A percentile compares a stretch with the other conserved stretches of the same genome.
Evolutionary conservation across 306 rosid genomes (phyloP).

Genomic region (Trifolium subterraneum): DNA sequence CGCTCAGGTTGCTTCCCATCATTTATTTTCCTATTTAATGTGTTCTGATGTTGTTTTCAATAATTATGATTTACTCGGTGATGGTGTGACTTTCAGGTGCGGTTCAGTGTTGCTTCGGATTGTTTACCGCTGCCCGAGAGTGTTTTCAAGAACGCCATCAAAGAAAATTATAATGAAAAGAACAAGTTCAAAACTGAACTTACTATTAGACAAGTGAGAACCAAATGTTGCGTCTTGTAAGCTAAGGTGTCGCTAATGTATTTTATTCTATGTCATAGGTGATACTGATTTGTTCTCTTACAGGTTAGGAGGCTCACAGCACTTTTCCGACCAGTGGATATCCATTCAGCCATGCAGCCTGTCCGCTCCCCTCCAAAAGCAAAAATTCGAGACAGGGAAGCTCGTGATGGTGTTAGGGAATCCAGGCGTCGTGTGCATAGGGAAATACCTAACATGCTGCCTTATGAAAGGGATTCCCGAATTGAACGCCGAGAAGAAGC

Average conservation of each 20-base stretch:
- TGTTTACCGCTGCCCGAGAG: constrained; percentile 87
- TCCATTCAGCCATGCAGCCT: constrained; percentile 45
- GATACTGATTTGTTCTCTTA: constrained; percentile 36
- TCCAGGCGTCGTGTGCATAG: constrained; percentile 10
- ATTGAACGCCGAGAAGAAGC: constrained; percentile 53
- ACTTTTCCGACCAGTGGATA: constrained; percentile 71
- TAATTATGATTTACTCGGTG: constrained; percentile 33
- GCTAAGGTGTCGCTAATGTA: constrained; percentile 9
- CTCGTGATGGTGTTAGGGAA: constrained; percentile 33
- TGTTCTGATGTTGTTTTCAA: constrained; percentile 24
- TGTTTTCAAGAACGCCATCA: constrained; percentile 80
- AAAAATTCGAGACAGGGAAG: constrained; percentile 48
- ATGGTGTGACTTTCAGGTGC: constrained; percentile 66
- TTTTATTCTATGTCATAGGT: constrained; percentile 16
- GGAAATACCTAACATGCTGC: constrained; percentile 36
- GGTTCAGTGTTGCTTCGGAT: constrained; percentile 67
- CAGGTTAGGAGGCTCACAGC: constrained; percentile 81
- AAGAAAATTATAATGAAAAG: constrained; percentile 70
- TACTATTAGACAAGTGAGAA: constrained; percentile 72
- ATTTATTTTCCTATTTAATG: constrained; percentile 14
- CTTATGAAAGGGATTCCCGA: constrained; percentile 56
- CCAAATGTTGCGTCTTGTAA: constrained; percentile 12
- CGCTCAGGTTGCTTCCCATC: constrained; percentile 68
- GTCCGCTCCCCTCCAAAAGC: constrained; percentile 42
- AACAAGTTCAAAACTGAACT: constrained; percentile 85